Conservation (phyloP, 1,284 basidiomycete species). For the Leccinum pallidistipes region DNA sequence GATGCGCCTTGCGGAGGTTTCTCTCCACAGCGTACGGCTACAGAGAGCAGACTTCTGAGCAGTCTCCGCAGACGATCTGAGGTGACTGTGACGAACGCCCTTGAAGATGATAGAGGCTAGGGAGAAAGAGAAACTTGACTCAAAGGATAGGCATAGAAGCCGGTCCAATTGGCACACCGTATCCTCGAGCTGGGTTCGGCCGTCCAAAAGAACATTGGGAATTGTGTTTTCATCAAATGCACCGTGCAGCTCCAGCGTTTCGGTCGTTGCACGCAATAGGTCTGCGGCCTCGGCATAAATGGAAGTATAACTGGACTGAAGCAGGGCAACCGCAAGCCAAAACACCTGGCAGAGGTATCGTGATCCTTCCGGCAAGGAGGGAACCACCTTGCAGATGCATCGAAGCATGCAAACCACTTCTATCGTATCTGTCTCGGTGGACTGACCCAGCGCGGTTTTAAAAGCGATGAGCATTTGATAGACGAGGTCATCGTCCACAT, state of each 20-base stretch:
- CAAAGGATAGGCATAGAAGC: slow-evolving; percentile 75
- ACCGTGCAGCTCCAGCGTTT: slow-evolving; percentile 63
- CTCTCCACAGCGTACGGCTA: slow-evolving; percentile 52
- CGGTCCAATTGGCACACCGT: slow-evolving; percentile 73
- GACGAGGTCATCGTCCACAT: slow-evolving; percentile 85
- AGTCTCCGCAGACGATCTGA: slow-evolving; percentile 59
- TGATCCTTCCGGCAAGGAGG: slow-evolving; percentile 65
- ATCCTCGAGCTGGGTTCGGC: slow-evolving; percentile 65
- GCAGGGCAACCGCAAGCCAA: slow-evolving; percentile 82
- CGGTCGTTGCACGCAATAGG: slow-evolving; percentile 66
- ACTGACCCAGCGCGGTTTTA: slow-evolving; percentile 60
- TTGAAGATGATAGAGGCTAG: slow-evolving; percentile 84
- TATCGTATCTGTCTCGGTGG: slow-evolving; percentile 70
- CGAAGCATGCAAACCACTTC: slow-evolving; percentile 85
- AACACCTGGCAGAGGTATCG: slow-evolving; percentile 77
- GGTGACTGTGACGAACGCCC: slow-evolving; percentile 70
- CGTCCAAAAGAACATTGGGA: slow-evolving; percentile 61
- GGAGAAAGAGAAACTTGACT: slow-evolving; percentile 78
- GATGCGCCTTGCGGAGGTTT: slow-evolving; percentile 39
- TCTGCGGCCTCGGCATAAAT: slow-evolving; percentile 73
- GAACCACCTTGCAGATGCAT: slow-evolving; percentile 77
- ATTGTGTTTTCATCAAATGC: slow-evolving; percentile 57
- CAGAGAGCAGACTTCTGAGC: slow-evolving; percentile 57
- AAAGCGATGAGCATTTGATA: slow-evolving; percentile 89
- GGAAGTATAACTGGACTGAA: slow-evolving; percentile 74